These are phyloP conservation scores for Serendipita indica DNA, from an alignment of 768 basidiomycete species.

Conservation along the genomic window DNA sequence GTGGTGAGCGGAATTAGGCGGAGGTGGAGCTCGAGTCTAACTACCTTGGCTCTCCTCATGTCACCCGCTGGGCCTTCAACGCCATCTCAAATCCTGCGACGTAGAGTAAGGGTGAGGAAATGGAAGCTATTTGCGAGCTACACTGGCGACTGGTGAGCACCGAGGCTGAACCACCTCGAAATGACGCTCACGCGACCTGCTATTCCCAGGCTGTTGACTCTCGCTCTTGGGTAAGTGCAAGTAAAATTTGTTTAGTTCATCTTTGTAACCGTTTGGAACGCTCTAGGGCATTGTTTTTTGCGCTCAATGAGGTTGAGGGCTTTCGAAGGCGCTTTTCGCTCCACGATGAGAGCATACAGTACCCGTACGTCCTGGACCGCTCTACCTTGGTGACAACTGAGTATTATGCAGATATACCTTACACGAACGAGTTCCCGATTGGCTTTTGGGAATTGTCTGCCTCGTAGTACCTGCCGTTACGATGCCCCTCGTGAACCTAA, in stretches of 20 bases:
- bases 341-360: slow-evolving; percentile 27
- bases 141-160: neutral
- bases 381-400: slow-evolving; percentile 13
- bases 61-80: neutral
- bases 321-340: slow-evolving; percentile 69
- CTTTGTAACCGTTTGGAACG: neutral
- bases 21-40: no score
- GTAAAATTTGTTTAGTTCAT: neutral
- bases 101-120: neutral
- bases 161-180: neutral
- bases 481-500: slow-evolving; percentile 49
- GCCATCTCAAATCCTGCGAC: neutral
- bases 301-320: slow-evolving; percentile 49
- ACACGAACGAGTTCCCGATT: slow-evolving; percentile 55
- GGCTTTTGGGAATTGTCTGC: slow-evolving; percentile 26
- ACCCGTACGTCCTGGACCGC: slow-evolving; percentile 23
- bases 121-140: slow-evolving; percentile 1
- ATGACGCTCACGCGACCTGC: neutral
- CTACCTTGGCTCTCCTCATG: neutral
- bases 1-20: no score
- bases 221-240: slow-evolving; percentile 44
- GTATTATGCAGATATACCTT: slow-evolving; percentile 48
- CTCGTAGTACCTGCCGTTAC: slow-evolving; percentile 53
- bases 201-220: slow-evolving; percentile 48
- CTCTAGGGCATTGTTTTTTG: slow-evolving; percentile 43